Percentiles rank a stretch among this genome's conserved stretches.
Evolutionary conservation across 495 filamentous ascomycete species (phyloP).

Genomic region (Penicillium steckii): DNA sequence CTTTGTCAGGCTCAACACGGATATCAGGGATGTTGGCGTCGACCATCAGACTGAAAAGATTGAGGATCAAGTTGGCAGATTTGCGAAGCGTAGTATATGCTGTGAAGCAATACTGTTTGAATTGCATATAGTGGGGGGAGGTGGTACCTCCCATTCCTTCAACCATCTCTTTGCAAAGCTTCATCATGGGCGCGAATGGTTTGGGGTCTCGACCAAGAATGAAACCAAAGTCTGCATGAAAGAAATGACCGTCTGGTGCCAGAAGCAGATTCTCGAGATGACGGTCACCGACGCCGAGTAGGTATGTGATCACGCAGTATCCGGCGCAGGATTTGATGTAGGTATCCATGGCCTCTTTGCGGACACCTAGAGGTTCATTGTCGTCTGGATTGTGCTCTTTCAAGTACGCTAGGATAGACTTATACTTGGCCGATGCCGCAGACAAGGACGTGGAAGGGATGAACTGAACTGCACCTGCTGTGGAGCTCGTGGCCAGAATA

Average conservation of each 20-base stretch:
- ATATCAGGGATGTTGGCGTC: constrained; percentile 97
- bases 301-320: constrained; percentile 98
- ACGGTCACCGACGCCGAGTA: constrained; percentile 95
- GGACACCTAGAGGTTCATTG: constrained; percentile 76
- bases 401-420: constrained; percentile 82
- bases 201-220: constrained; percentile 98
- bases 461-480: constrained; percentile 89
- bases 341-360: constrained; percentile 90
- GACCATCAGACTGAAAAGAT: constrained; percentile 94
- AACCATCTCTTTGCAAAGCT: constrained; percentile 96
- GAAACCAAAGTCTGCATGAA: constrained; percentile 97
- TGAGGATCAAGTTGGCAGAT: constrained; percentile 86
- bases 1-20: constrained; percentile 85
- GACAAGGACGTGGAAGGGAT: constrained; percentile 82
- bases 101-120: constrained; percentile 94
- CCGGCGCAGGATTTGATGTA: constrained; percentile 96
- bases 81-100: constrained; percentile 91
- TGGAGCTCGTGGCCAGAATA: constrained; percentile 88
- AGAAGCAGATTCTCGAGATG: constrained; percentile 96
- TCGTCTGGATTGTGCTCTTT: constrained; percentile 88
- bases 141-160: constrained; percentile 91
- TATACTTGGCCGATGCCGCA: constrained; percentile 75
- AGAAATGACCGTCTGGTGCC: constrained; percentile 87
- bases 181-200: constrained; percentile 95
- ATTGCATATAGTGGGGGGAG: constrained; percentile 76